phyloP scores from a whole-genome alignment of 106 monocot genomes.

The Amphibolis antarctica region DNA sequence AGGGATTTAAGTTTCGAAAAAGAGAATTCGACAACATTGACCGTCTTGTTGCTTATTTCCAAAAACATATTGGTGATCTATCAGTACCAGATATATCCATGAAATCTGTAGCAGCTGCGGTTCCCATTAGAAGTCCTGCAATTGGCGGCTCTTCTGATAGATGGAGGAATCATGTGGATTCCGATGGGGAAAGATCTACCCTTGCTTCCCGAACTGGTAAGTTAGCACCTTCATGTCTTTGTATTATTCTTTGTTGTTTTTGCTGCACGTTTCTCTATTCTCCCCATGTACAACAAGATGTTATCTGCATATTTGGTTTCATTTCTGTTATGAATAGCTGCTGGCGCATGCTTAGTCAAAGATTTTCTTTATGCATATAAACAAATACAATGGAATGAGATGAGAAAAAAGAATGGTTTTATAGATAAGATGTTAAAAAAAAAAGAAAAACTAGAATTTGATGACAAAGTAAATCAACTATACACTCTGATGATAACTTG shows the following conservation, averaged over 20 bases:
- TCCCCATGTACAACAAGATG: too few species aligned
- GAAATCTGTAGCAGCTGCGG: conserved; percentile 61
- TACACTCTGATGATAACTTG: too few species aligned
- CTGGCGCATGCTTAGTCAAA: neutral
- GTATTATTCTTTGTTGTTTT: neutral
- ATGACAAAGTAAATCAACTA: too few species aligned
- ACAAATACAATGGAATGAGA: too few species aligned
- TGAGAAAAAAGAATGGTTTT: too few species aligned
- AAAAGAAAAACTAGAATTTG: too few species aligned
- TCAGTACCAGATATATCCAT: conserved; percentile 30
- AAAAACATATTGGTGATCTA: conserved; percentile 68
- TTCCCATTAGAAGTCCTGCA: conserved; percentile 67
- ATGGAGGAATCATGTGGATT: conserved; percentile 28
- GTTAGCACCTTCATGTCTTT: neutral
- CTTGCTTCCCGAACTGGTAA: conserved; percentile 39
- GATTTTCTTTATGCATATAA: neutral
- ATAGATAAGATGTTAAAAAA: too few species aligned
- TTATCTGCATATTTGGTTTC: too few species aligned
- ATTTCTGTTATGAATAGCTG: too few species aligned
- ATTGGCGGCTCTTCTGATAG: conserved; percentile 41
- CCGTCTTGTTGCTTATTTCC: conserved; percentile 66
- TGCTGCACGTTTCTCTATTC: neutral
- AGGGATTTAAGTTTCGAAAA: conserved; percentile 81
- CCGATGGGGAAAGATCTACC: conserved; percentile 41
- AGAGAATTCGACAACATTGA: conserved; percentile 77